A percentile compares a stretch with the other conserved stretches of the same genome.
phyloP scores from a whole-genome alignment of 495 filamentous ascomycete genomes.

The Penicillium maclennaniae region DNA sequence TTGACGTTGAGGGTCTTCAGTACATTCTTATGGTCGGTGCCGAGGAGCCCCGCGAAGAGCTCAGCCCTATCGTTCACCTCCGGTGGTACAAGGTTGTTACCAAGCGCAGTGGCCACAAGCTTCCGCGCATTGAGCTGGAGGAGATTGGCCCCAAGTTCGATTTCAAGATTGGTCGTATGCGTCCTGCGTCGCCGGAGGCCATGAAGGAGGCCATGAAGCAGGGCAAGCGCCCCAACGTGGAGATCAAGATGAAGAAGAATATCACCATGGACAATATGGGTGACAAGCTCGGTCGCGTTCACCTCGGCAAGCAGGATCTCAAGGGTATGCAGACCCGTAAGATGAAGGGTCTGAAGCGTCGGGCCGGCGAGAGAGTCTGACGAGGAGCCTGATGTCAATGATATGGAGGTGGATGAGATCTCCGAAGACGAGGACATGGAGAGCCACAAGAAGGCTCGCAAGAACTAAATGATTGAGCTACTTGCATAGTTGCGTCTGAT shows the following conservation, averaged over 20 bases:
- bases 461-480: slow-evolving; percentile 25
- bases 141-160: slow-evolving; percentile 96
- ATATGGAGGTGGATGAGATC: slow-evolving; percentile 44
- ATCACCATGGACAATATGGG: slow-evolving; percentile 84
- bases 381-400: slow-evolving; percentile 38
- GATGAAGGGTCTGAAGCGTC: slow-evolving; percentile 97
- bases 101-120: slow-evolving; percentile 76
- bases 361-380: slow-evolving; percentile 53
- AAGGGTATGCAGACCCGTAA: slow-evolving; percentile 87
- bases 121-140: slow-evolving; percentile 88
- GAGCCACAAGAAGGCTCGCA: slow-evolving; percentile 36
- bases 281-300: slow-evolving; percentile 92
- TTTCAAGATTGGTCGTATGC: slow-evolving; percentile 79
- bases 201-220: slow-evolving; percentile 90
- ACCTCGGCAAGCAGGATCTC: slow-evolving; percentile 88
- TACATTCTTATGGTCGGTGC: slow-evolving; percentile 79
- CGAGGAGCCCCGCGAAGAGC: slow-evolving; percentile 62
- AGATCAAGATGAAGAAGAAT: slow-evolving; percentile 83
- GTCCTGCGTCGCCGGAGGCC: slow-evolving; percentile 68
- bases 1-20: slow-evolving; percentile 92
- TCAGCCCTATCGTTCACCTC: slow-evolving; percentile 70
- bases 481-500: slow-evolving; percentile 25
- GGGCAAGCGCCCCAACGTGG: slow-evolving; percentile 60
- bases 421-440: slow-evolving; percentile 40
- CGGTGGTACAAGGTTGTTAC: slow-evolving; percentile 81